phyloP scores from a whole-genome alignment of 225 moss, liverwort and hornwort genomes.

The Ulota crispa region DNA sequence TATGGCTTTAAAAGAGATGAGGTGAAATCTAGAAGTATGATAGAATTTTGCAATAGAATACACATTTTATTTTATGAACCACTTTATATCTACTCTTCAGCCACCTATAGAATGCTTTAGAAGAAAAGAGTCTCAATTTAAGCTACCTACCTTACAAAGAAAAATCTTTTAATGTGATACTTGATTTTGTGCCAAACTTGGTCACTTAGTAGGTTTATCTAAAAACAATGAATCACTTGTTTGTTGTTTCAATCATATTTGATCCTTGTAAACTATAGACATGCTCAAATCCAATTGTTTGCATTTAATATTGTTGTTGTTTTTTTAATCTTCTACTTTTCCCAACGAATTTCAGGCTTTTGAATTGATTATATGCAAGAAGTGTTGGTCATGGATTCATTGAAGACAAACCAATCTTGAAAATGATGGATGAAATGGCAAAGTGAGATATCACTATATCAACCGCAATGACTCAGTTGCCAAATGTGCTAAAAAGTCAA shows the following conservation, averaged over 20 bases:
- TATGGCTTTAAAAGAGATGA: too few relatives aligned
- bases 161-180: conserved; percentile 59
- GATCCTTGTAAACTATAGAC: not conserved
- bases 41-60: too few relatives aligned
- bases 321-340: not conserved
- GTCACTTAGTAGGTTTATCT: conserved; percentile 68
- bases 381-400: conserved; percentile 71
- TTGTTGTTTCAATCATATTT: not conserved
- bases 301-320: not conserved
- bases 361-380: conserved; percentile 41
- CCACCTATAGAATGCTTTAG: too few relatives aligned
- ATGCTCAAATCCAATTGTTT: not conserved
- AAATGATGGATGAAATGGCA: too few relatives aligned
- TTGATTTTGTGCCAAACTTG: conserved; percentile 67
- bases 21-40: too few relatives aligned
- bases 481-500: conserved; percentile 67
- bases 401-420: conserved; percentile 50
- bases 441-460: conserved; percentile 80
- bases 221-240: not conserved
- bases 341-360: not conserved
- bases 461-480: conserved; percentile 73
- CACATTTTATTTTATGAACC: too few relatives aligned
- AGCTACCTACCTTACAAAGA: conserved; percentile 27
- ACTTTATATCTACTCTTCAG: too few relatives aligned
- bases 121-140: too few relatives aligned